Evolutionary conservation across 163 green algal species (phyloP), one percentile per base, ranked within the genome.

Genomic region (Volvox carteri): DNA sequence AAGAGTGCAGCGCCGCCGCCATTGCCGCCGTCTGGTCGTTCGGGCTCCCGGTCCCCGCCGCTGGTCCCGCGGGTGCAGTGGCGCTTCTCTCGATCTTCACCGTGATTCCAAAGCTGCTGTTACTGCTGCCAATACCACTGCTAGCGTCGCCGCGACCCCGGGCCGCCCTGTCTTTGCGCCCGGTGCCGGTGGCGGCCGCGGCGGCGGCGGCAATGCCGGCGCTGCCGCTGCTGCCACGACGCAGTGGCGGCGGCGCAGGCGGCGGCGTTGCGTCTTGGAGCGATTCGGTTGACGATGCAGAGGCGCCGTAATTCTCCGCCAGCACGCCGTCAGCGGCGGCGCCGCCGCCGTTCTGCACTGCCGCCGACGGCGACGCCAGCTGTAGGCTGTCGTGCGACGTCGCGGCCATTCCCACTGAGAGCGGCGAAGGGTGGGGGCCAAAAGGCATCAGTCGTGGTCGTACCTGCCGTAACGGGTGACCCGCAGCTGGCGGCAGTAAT

Each of bases 41-140:
- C 30, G 33, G 33, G 65, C 33, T 75, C 18, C 65, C 60, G 28
- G 54, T 23, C 8, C 19, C 54, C 7, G 28, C 5, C 54, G 8
- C 54, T 23, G 54, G 19, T 11, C 19, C 54, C 7, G 28, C 5
- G 19, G 8, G 19, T 23, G 54, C 54, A 65, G 25, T 65, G 54
- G 23, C 28, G n/a, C 62, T 73, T 28, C 62, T 41, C 14, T 73
- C 62, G 37, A 23, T 39, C 62, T 73, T 73, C n/a, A 73, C 28
- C n/a, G n/a, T n/a, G 65, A 16, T 41, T 41, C 70, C 70, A 42
- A 33, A 54, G 70, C 70, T 78, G 70, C 70, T 42, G 70, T 21
- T 44, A 30, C 62, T 37, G 70, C 70, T 78, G 70, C 70, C 41
- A 42, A 21, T 21, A 42, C 70, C 41, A 41, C 39, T 58, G 70